A percentile compares a stretch with the other conserved stretches of the same genome.
Conservation (phyloP, 768 basidiomycete species). For the Lyophyllum shimeji region DNA sequence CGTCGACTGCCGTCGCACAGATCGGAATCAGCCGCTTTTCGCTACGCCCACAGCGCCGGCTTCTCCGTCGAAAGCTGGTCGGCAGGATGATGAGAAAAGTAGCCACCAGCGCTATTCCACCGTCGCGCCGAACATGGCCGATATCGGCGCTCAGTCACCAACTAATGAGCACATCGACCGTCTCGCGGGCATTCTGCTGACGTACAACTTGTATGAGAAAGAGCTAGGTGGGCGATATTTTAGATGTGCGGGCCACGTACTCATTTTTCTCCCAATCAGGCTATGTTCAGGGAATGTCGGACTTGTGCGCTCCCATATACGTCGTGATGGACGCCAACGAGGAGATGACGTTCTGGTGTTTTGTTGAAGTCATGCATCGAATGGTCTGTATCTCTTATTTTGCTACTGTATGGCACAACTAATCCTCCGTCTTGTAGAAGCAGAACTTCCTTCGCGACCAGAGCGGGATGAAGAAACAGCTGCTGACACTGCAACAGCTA, state of each 20-base stretch:
- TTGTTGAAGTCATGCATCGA: conserved; percentile 91
- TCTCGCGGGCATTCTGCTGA: conserved; percentile 82
- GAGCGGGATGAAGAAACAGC: conserved; percentile 95
- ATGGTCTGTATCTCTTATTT: conserved; percentile 66
- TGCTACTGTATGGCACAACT: not conserved
- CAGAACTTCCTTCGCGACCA: conserved; percentile 96
- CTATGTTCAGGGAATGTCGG: conserved; percentile 99
- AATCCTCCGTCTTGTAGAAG: conserved; percentile 51
- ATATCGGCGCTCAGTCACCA: conserved; percentile 85
- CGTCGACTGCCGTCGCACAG: conserved; percentile 96
- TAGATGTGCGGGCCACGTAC: conserved; percentile 4
- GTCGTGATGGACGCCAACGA: conserved; percentile 89
- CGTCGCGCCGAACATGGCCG: conserved; percentile 71
- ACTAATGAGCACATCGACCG: conserved; percentile 91
- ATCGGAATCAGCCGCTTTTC: conserved; percentile 91
- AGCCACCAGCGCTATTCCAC: conserved; percentile 57
- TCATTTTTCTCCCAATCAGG: conserved; percentile 40
- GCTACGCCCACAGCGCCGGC: conserved; percentile 40
- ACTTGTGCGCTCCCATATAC: conserved; percentile 91
- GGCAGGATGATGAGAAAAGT: conserved; percentile 54
- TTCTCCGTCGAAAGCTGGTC: conserved; percentile 23
- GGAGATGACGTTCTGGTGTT: conserved; percentile 94
- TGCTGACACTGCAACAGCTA: conserved; percentile 85
- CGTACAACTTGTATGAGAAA: conserved; percentile 89
- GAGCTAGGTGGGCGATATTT: conserved; percentile 64